Evolutionary conservation across 2,329 filamentous ascomycete species (phyloP).

Genomic region (Dactylonectria estremocensis): DNA sequence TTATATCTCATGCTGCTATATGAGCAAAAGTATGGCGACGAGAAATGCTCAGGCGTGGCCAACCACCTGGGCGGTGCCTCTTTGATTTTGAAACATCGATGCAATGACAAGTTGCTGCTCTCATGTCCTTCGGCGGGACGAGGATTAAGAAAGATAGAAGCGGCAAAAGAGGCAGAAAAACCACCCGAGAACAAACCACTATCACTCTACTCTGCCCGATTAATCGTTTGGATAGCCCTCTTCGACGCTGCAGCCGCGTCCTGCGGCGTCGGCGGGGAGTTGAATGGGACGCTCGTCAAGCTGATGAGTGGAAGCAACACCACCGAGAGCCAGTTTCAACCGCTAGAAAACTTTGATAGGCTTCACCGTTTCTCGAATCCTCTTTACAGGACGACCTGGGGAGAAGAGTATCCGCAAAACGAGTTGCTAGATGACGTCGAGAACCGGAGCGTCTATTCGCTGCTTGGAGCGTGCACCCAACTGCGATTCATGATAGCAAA

Average conservation of each 20-base stretch:
- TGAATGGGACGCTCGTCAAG: slow-evolving; percentile 46
- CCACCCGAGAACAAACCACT: slow-evolving; percentile 27
- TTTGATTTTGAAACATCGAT: slow-evolving; percentile 49
- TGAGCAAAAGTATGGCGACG: slow-evolving; percentile 57
- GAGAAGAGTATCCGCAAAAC: slow-evolving; percentile 51
- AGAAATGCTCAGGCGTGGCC: slow-evolving; percentile 47
- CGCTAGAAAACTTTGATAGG: slow-evolving; percentile 44
- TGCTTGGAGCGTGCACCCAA: slow-evolving; percentile 50
- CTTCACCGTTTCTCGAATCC: slow-evolving; percentile 54
- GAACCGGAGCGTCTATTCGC: slow-evolving; percentile 52
- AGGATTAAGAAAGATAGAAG: not conserved
- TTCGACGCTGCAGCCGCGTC: slow-evolving; percentile 51
- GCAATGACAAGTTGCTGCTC: slow-evolving; percentile 31
- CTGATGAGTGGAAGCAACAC: slow-evolving; percentile 8
- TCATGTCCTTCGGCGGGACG: not conserved
- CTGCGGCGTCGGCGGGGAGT: slow-evolving; percentile 52
- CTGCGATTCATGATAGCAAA: slow-evolving; percentile 53
- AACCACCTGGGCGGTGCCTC: slow-evolving; percentile 54
- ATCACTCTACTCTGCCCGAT: slow-evolving; percentile 52
- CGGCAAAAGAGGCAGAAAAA: not conserved
- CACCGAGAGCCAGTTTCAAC: slow-evolving; percentile 11
- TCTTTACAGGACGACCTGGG: slow-evolving; percentile 53
- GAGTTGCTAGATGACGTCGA: slow-evolving; percentile 55
- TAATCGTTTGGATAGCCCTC: slow-evolving; percentile 53
- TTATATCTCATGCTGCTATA: slow-evolving; percentile 56